A percentile compares a stretch with the other conserved stretches of the same genome.
These are phyloP conservation scores for Aphanomyces stellatus DNA, from an alignment of 352 stramenopile genomes.

Conservation along the genomic window DNA sequence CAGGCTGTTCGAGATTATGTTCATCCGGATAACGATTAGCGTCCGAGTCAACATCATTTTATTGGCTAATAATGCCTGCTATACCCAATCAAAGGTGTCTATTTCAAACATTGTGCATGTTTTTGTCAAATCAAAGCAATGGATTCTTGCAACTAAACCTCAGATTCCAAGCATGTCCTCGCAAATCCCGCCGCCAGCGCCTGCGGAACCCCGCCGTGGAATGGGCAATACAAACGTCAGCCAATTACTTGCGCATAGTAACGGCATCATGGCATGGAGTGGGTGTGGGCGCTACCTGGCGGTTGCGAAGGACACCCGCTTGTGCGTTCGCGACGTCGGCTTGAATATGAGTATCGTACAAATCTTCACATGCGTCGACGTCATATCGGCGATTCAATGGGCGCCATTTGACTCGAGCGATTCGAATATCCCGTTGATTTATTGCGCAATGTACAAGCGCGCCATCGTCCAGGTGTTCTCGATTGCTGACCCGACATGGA, in stretches of 20 bases:
- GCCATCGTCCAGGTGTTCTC: constrained; percentile 41
- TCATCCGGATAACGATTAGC: too few relatives aligned
- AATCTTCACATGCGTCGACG: constrained; percentile 16
- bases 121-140: too few relatives aligned
- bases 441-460: constrained; percentile 55
- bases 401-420: not conserved
- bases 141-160: not conserved
- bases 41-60: too few relatives aligned
- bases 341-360: constrained; percentile 19
- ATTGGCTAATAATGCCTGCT: too few relatives aligned
- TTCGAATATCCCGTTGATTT: constrained; percentile 53
- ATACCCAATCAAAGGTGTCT: too few relatives aligned
- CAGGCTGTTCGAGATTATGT: too few relatives aligned
- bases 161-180: too few relatives aligned
- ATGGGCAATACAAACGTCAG: constrained; percentile 10
- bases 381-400: constrained; percentile 18
- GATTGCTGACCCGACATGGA: not conserved
- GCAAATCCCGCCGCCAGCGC: not conserved
- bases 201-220: not conserved
- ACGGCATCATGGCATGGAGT: constrained; percentile 60
- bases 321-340: constrained; percentile 41
- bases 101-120: too few relatives aligned
- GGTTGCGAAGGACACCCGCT: constrained; percentile 36
- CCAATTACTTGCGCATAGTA: constrained; percentile 33
- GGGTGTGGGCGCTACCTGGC: constrained; percentile 50